Evolutionary conservation across 441 rosid genomes (phyloP), one percentile per base, ranked within the genome.

Genomic region (Metrosideros polymorpha): DNA sequence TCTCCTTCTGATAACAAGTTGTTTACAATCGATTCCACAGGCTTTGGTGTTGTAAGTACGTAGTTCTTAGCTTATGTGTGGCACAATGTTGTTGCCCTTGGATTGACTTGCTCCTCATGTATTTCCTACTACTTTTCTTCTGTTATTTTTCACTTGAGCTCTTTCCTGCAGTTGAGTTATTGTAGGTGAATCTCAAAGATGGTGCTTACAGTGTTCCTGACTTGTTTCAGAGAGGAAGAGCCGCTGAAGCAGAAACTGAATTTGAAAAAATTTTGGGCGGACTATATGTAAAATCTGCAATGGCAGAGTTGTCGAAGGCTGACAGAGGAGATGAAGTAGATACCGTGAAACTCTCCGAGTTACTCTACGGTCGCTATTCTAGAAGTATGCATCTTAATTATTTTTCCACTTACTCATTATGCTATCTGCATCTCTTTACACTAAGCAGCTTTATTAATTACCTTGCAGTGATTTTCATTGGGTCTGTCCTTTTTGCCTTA

Each of bases 391-490:
- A 83, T 84, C 83, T 87, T 84, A 50, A 86, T 77, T 77, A 49
- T 54, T 87, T 86, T 54, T 55, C 52, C 42, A 77, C 66, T 82
- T 82, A 18, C 76, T 29, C 27, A 63, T 63, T 42, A 66, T 84
- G 61, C 54, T 63, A 8, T 88, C 49, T 10, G 47, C 83, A 17
- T 86, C 82, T 84, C 82, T 88, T 86, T 88, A 84, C 71, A 88
- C 90, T 91, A 83, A 89, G 90, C 88, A 56, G 79, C 89, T 54
- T 84, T 86, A 75, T 89, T 84, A 86, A 90, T 86, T 82, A 35
- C n/a, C 84, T 91, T 93, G 96, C 97, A 95, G 97, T 95, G 92
- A 88, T 95, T 94, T 94, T 92, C 92, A 91, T 92, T 92, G 96
- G 96, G 85, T 92, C 95, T 91, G 82, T 91, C 90, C 93, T 94